Conservation (phyloP, 345 rosid species). For the Citrus sinensis region DNA sequence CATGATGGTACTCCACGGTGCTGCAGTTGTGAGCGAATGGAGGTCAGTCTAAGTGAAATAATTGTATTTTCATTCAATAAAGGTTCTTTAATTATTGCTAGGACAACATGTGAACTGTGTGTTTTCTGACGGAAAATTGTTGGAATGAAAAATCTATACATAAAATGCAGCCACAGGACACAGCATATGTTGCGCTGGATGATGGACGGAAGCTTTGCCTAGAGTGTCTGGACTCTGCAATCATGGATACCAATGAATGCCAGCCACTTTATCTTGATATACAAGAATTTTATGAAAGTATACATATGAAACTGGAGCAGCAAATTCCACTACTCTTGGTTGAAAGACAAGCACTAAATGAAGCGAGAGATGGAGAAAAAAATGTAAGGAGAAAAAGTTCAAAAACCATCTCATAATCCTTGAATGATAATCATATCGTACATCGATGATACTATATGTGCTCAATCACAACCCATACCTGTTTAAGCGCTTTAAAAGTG, state of each 20-base stretch:
- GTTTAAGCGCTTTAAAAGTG: background rate
- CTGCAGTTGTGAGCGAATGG: constrained; percentile 99
- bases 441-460: background rate
- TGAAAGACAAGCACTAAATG: constrained; percentile 93
- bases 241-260: constrained; percentile 87
- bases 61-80: background rate
- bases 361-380: constrained; percentile 93
- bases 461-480: background rate
- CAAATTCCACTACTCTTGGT: constrained; percentile 88
- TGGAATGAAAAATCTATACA: constrained; percentile 12
- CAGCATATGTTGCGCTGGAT: constrained; percentile 59
- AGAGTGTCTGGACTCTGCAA: constrained; percentile 93
- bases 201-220: constrained; percentile 97
- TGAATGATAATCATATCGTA: background rate
- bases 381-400: constrained; percentile 47
- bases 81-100: background rate
- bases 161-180: constrained; percentile 62
- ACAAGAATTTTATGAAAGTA: constrained; percentile 73
- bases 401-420: constrained; percentile 1
- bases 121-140: background rate
- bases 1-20: constrained; percentile 87
- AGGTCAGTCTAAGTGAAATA: constrained; percentile 50
- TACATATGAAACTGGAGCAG: constrained; percentile 88
- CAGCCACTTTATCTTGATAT: constrained; percentile 81
- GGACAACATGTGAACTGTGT: background rate